Evolutionary conservation across 257 asterid genomes (phyloP).

Genomic region (Eustoma russellianum): DNA sequence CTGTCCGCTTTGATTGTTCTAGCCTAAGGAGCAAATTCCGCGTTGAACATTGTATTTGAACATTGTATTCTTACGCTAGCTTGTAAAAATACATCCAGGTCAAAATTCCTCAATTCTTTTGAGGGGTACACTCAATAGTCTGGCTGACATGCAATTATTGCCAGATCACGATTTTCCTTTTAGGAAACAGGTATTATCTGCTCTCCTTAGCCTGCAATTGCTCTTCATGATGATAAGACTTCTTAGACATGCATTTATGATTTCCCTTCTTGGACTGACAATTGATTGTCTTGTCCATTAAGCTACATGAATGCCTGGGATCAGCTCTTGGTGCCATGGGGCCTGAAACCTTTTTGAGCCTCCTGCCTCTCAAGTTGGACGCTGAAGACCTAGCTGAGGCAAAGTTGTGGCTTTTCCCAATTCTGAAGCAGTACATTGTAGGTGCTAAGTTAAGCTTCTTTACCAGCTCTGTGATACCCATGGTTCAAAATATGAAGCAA

Average conservation of each 20-base stretch:
- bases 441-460: conserved; percentile 68
- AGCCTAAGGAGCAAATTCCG: not conserved
- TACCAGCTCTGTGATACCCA: conserved; percentile 44
- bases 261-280: not conserved
- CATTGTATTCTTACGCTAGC: not conserved
- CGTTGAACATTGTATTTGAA: no score
- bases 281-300: conserved; percentile 14
- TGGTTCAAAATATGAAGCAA: conserved; percentile 51
- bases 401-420: conserved; percentile 87
- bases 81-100: conserved; percentile 34
- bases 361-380: conserved; percentile 72
- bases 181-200: conserved; percentile 57
- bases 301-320: conserved; percentile 94
- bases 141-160: conserved; percentile 72
- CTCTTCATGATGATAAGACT: no score
- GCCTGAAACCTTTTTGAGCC: conserved; percentile 55
- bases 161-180: conserved; percentile 73
- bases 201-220: not conserved
- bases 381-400: conserved; percentile 56
- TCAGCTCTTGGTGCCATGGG: conserved; percentile 89
- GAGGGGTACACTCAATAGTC: conserved; percentile 47
- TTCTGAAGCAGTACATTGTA: conserved; percentile 68
- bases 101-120: conserved; percentile 45
- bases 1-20: not conserved
- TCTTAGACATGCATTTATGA: no score